Base-by-base conservation (phyloP, 1,284 basidiomycete species). In the Cystobasidium sp. region DNA sequence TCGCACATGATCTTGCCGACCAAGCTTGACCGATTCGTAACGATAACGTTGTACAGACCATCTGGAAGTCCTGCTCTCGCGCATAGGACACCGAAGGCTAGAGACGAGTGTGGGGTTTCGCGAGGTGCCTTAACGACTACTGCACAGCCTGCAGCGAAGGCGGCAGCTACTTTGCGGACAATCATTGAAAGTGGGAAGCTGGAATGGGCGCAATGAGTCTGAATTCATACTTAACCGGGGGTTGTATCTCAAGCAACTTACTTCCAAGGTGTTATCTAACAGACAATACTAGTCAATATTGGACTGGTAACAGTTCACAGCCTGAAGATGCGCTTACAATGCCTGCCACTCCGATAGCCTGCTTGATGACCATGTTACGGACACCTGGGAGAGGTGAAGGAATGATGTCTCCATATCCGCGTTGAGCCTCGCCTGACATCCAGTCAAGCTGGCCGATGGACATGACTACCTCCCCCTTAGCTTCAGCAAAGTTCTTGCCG, bases 41-140 rank as follows among this genome's bases (percentile, higher is more conserved):
- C 93, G 58, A 99, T 88, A 71, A 97, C 87, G 83, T 99, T 98
- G 83, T 99, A 89, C 56, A 97, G 94, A 64, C 97, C 97, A 66
- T 92, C 89, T 16, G 97, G 96, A 59, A 99, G 85, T 55, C 95
- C 96, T 10, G 95, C 96, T 73, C 93, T 89, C 62, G 87, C 86
- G 2, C 67, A 71, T 12, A 80, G 76, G 20, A 94, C 92, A 8
- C 88, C 89, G 16, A 97, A 84, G 3, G 96, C 97, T 20, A 99
- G 87, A 14, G 91, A 90, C 44, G 93, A 94, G 84, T 93, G 97
- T 0, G 97, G 97, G 0, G 97, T 95, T 84, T 99, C 96, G 0
- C 94, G 88, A 1, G 97, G 91, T 1, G 95, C 94, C 81, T 99
- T 99, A 24, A 75, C 89, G 70, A 99, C 95, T 0, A 89, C 87